phyloP scores from a whole-genome alignment of 2,329 filamentous ascomycete genomes.

The Acephala macrosclerotiorum region DNA sequence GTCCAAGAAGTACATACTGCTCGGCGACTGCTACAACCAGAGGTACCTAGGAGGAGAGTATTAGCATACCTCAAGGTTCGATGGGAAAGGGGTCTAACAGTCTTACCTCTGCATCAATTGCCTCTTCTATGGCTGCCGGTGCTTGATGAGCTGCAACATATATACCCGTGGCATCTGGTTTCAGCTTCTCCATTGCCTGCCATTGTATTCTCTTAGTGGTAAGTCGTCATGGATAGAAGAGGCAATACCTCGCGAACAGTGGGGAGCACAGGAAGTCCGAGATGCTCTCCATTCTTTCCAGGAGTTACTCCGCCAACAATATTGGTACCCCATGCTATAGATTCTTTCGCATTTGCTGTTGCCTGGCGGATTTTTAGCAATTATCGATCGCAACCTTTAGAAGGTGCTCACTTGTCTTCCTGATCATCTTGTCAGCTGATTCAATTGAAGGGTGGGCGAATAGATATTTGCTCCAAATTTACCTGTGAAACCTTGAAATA shows the following conservation, averaged over 20 bases:
- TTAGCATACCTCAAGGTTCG: not conserved
- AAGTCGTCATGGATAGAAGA: conserved; percentile 21
- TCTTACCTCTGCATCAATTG: conserved; percentile 71
- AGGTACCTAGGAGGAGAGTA: conserved; percentile 54
- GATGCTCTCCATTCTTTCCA: conserved; percentile 72
- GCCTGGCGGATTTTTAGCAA: conserved; percentile 53
- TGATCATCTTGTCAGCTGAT: conserved; percentile 24
- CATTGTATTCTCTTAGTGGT: conserved; percentile 13
- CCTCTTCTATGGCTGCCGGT: conserved; percentile 77
- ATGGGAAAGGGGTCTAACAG: not conserved
- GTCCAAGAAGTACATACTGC: conserved; percentile 48
- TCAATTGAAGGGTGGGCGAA: not conserved
- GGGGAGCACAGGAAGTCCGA: conserved; percentile 75
- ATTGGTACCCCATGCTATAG: conserved; percentile 79
- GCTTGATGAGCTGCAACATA: conserved; percentile 82
- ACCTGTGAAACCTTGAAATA: conserved; percentile 77
- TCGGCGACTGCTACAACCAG: conserved; percentile 80
- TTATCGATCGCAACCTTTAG: not conserved
- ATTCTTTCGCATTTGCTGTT: conserved; percentile 79
- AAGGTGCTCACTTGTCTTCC: conserved; percentile 42
- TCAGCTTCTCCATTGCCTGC: conserved; percentile 73
- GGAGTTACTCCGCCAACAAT: conserved; percentile 82
- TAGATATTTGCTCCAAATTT: conserved; percentile 15
- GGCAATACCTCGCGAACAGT: conserved; percentile 63
- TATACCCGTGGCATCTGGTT: conserved; percentile 80